These are phyloP conservation scores for Alloascoidea africana DNA, from an alignment of 805 yeast species.

Conservation along the genomic window DNA sequence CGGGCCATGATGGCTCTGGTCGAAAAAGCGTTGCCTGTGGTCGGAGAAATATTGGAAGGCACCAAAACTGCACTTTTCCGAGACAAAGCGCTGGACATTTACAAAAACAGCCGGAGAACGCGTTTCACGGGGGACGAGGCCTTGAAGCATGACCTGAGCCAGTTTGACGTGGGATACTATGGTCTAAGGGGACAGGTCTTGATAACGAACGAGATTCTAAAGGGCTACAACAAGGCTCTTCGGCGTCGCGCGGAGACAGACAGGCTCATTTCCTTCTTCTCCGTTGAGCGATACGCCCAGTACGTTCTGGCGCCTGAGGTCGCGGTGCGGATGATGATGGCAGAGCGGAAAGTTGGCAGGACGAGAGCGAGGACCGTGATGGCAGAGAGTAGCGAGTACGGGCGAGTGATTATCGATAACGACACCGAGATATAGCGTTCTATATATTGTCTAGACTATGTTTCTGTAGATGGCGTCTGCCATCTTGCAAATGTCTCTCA, in stretches of 20 bases:
- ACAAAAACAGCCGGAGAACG: not conserved
- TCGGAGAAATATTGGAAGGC: not conserved
- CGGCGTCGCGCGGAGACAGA: not conserved
- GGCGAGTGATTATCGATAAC: not conserved
- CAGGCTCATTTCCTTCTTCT: constrained; percentile 6
- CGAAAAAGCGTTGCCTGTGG: not conserved
- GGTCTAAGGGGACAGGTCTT: constrained; percentile 1
- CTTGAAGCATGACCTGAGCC: not conserved
- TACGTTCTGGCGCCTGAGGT: constrained; percentile 1
- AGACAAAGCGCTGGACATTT: not conserved
- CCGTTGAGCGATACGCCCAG: constrained; percentile 10
- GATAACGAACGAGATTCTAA: constrained; percentile 1
- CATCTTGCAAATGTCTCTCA: constrained; percentile 34
- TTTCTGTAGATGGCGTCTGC: constrained; percentile 62
- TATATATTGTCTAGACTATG: too few relatives aligned
- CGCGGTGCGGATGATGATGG: not conserved
- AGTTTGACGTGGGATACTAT: not conserved
- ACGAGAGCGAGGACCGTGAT: not conserved
- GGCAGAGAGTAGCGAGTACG: not conserved
- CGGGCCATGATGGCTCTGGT: not conserved
- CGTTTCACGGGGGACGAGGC: not conserved
- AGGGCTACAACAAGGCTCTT: constrained; percentile 12
- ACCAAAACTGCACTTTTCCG: not conserved
- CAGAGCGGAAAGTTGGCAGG: not conserved
- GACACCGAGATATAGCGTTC: too few relatives aligned